A percentile compares a stretch with the other conserved stretches of the same genome.
phyloP scores from a whole-genome alignment of 164 flowering plant genomes.

The Platanus orientalis region DNA sequence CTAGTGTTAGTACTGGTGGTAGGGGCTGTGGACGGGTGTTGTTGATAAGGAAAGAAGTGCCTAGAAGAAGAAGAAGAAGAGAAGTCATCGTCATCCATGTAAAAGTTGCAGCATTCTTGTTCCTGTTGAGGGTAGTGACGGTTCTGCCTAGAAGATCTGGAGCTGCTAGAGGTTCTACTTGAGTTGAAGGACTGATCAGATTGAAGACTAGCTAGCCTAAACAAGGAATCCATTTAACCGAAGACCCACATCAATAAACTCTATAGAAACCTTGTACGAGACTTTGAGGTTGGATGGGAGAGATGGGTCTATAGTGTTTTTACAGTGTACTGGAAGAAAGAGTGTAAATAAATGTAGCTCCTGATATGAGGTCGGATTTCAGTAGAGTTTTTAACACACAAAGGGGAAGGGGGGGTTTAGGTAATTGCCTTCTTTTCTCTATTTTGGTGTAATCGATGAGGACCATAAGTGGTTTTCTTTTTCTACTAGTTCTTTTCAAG shows the following conservation, averaged over 20 bases:
- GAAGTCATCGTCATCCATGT: conserved; percentile 96
- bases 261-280: conserved; percentile 6
- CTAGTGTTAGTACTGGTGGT: conserved; percentile 17
- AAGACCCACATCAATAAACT: conserved; percentile 32
- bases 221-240: conserved; percentile 84
- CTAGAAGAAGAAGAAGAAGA: conserved; percentile 79
- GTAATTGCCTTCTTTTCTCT: conserved; percentile 13
- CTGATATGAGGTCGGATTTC: conserved; percentile 37
- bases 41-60: conserved; percentile 17
- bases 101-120: conserved; percentile 92
- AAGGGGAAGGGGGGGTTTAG: no score
- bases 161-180: conserved; percentile 58
- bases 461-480: conserved; percentile 14
- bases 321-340: conserved; percentile 6
- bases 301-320: conserved; percentile 25
- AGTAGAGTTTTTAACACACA: conserved; percentile 16
- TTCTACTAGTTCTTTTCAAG: conserved; percentile 3
- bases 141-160: conserved; percentile 61
- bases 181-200: conserved; percentile 68
- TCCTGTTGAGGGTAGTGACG: conserved; percentile 32
- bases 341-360: conserved; percentile 29
- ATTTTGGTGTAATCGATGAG: conserved; percentile 52
- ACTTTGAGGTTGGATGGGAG: conserved; percentile 10
- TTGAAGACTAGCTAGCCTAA: conserved; percentile 74
- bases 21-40: conserved; percentile 17